Evolutionary conservation across 495 filamentous ascomycete species (phyloP).

Genomic region (Chlorociboria aeruginascens): DNA sequence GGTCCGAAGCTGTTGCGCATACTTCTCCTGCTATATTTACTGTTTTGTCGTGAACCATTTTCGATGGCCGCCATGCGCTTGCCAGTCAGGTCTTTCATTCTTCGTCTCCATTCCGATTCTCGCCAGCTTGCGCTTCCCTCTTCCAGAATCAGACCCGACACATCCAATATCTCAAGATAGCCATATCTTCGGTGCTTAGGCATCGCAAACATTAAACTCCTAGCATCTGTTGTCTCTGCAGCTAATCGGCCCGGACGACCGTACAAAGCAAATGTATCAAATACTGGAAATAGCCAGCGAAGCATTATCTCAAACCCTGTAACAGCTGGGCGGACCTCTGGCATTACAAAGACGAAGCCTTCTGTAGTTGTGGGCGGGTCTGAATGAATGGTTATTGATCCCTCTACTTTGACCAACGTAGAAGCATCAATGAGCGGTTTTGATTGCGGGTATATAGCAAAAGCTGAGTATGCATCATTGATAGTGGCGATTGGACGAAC

Average conservation of each 20-base stretch:
- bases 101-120: conserved; percentile 81
- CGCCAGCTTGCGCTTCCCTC: conserved; percentile 69
- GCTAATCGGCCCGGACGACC: conserved; percentile 80
- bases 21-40: conserved; percentile 45
- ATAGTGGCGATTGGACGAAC: conserved; percentile 80
- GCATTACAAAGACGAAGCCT: conserved; percentile 97
- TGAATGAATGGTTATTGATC: conserved; percentile 74
- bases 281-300: conserved; percentile 87
- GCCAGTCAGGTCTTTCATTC: conserved; percentile 83
- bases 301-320: conserved; percentile 94
- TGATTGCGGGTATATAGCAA: conserved; percentile 90
- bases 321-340: conserved; percentile 81
- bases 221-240: conserved; percentile 71
- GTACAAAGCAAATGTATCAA: conserved; percentile 86
- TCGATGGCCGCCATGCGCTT: conserved; percentile 52
- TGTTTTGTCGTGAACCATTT: conserved; percentile 36
- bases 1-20: conserved; percentile 52
- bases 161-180: conserved; percentile 81
- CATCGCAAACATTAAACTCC: conserved; percentile 97
- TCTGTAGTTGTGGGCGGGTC: conserved; percentile 61
- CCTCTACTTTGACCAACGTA: conserved; percentile 89
- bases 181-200: conserved; percentile 79
- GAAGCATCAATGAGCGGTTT: conserved; percentile 90
- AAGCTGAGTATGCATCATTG: conserved; percentile 79
- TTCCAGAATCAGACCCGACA: conserved; percentile 62